Evolutionary conservation across 2,329 filamentous ascomycete genomes (phyloP).

Genomic region (Colletotrichum endophyticum): DNA sequence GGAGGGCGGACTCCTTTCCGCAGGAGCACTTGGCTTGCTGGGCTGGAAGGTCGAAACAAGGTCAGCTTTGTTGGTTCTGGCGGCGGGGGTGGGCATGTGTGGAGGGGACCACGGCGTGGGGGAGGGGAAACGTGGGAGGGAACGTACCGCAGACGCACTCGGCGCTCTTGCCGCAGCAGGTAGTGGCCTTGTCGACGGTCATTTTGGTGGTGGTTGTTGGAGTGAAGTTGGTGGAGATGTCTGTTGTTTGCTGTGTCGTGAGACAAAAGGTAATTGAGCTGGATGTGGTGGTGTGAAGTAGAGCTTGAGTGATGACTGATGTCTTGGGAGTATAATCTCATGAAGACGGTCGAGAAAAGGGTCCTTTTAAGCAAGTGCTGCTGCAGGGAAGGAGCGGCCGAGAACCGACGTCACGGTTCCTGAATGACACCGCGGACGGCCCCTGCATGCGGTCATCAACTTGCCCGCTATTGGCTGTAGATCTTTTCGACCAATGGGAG

Average conservation of each 20-base stretch:
- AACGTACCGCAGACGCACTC: conserved; percentile 64
- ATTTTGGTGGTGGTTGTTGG: conserved; percentile 26
- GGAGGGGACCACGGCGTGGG: neutral
- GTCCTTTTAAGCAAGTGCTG: conserved; percentile 11
- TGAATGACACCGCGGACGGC: neutral
- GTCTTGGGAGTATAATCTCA: neutral
- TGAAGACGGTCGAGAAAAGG: neutral
- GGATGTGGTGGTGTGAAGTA: neutral
- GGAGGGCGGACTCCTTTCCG: conserved; percentile 83
- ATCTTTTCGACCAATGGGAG: neutral
- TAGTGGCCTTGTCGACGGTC: conserved; percentile 45
- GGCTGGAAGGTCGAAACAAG: conserved; percentile 40
- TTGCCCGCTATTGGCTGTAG: neutral
- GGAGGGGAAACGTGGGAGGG: neutral
- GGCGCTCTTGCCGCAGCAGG: conserved; percentile 60
- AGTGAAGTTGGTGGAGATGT: neutral
- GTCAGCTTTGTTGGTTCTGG: neutral
- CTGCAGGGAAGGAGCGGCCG: conserved; percentile 15
- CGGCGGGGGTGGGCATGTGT: neutral
- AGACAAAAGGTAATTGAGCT: neutral
- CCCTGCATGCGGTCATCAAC: conserved; percentile 9
- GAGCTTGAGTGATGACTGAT: neutral
- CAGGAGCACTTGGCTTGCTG: conserved; percentile 82
- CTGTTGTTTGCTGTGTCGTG: neutral
- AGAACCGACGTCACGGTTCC: conserved; percentile 16